Evolutionary conservation across 2,329 filamentous ascomycete species (phyloP).

Genomic region (Fusarium tupiense): DNA sequence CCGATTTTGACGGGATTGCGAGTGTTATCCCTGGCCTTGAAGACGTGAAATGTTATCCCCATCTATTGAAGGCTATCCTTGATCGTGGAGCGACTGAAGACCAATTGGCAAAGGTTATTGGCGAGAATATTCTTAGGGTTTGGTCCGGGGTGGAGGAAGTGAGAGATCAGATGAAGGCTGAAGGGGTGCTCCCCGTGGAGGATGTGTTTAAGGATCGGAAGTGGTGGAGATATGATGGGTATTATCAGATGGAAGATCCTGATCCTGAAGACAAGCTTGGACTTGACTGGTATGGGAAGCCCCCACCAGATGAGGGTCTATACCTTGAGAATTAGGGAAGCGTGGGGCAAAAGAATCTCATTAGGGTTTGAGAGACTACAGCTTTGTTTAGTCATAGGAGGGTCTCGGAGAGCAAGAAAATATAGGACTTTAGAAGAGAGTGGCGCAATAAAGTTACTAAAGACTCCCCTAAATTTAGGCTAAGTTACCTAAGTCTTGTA

Average conservation of each 20-base stretch:
- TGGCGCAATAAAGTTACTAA: background rate
- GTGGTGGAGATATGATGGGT: constrained; percentile 17
- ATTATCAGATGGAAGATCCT: constrained; percentile 16
- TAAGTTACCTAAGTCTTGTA: too few relatives aligned
- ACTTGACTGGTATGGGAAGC: background rate
- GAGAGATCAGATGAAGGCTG: background rate
- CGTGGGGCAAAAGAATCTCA: background rate
- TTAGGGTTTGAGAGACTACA: too few relatives aligned
- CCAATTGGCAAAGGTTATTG: background rate
- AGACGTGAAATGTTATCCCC: background rate
- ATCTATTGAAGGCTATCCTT: background rate
- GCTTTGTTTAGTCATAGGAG: too few relatives aligned
- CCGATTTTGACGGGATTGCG: background rate
- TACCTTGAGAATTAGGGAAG: background rate
- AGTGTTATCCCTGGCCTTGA: background rate
- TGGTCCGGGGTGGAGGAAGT: background rate
- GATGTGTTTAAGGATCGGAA: constrained; percentile 6
- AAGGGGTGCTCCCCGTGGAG: background rate
- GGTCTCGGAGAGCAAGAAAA: background rate
- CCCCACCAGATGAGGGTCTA: background rate
- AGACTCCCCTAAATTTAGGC: background rate
- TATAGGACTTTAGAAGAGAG: background rate
- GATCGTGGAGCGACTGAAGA: background rate
- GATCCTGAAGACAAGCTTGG: constrained; percentile 11
- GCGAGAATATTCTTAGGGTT: background rate